These are phyloP conservation scores for Scheffersomyces segobiensis DNA, from an alignment of 1,139 yeast genomes.

Conservation along the genomic window DNA sequence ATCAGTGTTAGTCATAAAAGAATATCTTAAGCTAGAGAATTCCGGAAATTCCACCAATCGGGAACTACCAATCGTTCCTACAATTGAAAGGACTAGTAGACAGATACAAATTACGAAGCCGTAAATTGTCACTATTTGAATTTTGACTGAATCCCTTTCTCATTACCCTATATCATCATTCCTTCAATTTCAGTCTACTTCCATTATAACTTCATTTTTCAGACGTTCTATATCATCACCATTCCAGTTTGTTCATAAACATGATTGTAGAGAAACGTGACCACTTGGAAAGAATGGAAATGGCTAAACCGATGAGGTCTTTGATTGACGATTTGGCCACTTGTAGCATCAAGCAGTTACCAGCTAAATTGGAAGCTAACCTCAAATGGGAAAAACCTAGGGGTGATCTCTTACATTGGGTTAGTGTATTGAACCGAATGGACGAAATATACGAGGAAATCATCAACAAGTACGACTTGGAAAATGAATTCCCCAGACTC, in stretches of 20 bases:
- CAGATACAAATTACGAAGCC: neutral
- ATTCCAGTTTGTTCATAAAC: neutral
- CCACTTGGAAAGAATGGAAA: conserved; percentile 32
- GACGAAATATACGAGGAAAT: conserved; percentile 63
- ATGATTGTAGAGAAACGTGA: conserved; percentile 39
- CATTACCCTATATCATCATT: neutral
- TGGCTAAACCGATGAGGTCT: conserved; percentile 35
- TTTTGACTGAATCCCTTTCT: neutral
- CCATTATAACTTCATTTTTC: neutral
- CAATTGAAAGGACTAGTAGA: neutral
- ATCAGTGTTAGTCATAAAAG: neutral
- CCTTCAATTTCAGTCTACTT: neutral
- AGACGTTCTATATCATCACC: neutral
- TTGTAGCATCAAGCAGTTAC: conserved; percentile 33
- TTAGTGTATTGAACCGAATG: conserved; percentile 70
- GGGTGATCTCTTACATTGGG: conserved; percentile 78
- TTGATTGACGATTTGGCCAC: conserved; percentile 37
- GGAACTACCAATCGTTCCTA: neutral
- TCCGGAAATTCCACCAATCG: neutral
- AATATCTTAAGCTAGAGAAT: neutral
- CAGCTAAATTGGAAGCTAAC: conserved; percentile 27
- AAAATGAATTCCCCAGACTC: conserved; percentile 47
- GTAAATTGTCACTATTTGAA: neutral
- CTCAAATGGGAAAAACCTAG: conserved; percentile 63
- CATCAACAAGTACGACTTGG: conserved; percentile 56